phyloP scores from a whole-genome alignment of 306 rosid genomes.

The Lablab purpureus region DNA sequence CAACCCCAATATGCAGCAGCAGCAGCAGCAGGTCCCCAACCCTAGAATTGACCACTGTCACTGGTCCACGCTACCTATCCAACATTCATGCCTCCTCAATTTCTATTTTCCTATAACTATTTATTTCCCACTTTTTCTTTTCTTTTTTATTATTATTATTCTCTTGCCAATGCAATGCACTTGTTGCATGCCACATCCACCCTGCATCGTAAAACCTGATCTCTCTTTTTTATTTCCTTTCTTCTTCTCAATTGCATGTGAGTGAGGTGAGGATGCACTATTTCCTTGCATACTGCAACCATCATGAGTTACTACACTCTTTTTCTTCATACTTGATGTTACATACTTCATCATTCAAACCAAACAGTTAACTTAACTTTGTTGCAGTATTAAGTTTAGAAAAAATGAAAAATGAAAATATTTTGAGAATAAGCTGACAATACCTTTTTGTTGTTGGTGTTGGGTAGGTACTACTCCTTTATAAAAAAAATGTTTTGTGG shows the following conservation, averaged over 20 bases:
- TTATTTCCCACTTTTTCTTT: constrained; percentile 6
- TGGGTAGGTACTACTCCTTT: constrained; percentile 11
- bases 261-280: constrained; percentile 8
- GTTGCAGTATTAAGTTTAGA: too few relatives aligned
- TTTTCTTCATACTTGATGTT: neutral
- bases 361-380: too few relatives aligned
- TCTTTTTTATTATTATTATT: neutral
- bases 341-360: constrained; percentile 7
- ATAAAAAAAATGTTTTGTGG: neutral
- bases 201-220: constrained; percentile 1
- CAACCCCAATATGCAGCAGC: constrained; percentile 14
- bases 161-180: neutral
- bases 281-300: neutral
- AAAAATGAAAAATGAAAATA: too few relatives aligned
- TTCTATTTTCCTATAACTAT: neutral
- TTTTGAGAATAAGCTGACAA: neutral
- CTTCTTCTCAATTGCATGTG: constrained; percentile 37
- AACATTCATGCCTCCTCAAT: constrained; percentile 5
- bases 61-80: constrained; percentile 47
- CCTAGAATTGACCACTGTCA: constrained; percentile 47
- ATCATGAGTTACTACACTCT: neutral
- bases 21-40: constrained; percentile 13
- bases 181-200: constrained; percentile 34
- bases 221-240: constrained; percentile 26
- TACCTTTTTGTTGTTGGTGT: neutral